Base-by-base conservation (phyloP, 2,329 filamentous ascomycete species). In the Aspergillus fructus region DNA sequence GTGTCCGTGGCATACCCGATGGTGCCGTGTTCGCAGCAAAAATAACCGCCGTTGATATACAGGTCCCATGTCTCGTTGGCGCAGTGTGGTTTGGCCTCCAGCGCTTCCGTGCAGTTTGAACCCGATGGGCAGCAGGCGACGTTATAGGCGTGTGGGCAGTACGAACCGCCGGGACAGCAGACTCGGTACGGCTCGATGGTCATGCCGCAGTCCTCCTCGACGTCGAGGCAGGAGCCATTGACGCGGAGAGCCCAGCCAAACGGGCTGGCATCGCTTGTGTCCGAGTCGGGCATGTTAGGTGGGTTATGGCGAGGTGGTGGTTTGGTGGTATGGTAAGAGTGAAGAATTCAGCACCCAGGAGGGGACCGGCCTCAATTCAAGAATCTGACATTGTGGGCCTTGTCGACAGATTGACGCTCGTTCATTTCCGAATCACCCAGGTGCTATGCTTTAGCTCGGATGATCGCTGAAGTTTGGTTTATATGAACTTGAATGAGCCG, bases 41-140 rank as follows among this genome's bases (percentile, higher is more conserved):
- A 56, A 5, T 55, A 55, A 17, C 54, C 54, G 13, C 42, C 49
- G 19, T 56, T 56, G n/a, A 40, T n/a, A 19, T 56, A 56, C 15
- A 56, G 49, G 48, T 56, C 33, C 54, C 54, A 56, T 7, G 54
- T 56, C 6, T 24, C 5, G 15, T 56, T 56, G 23, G 54, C 54
- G 27, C 54, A 56, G 41, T 11, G 21, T 3, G 54, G 54, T 5
- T 27, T 21, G 15, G 48, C 33, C 34, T 51, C 21, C 1, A 56
- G 37, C 5, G 49, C 24, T 21, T 45, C 49, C 21, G 54, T 53
- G 42, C 49, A 53, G 21, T 56, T 53, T 1, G 23, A 4, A 2
- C 12, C 33, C 2, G 42, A 40, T 7, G 49, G 55, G 13, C 49
- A 57, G 33, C 49, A 53, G 15, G 43, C 55, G 42, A 57, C 33